Percentiles rank a stretch among this genome's conserved stretches.
phyloP scores from a whole-genome alignment of 2,329 filamentous ascomycete species.

The Alternaria panax region DNA sequence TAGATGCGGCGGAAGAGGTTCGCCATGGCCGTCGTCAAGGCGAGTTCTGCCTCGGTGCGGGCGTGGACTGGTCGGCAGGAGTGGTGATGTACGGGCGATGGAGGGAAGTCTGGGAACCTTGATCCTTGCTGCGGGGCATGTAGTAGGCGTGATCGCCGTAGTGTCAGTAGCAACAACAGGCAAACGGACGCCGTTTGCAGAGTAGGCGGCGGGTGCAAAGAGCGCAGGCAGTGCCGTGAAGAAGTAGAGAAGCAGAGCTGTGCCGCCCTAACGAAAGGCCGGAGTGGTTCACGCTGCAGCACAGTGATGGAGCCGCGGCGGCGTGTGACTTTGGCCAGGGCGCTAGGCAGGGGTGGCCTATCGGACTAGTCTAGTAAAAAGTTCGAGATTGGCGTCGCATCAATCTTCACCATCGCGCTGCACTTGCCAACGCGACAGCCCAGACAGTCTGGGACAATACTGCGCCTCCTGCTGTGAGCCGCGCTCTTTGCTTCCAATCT shows the following conservation, averaged over 20 bases:
- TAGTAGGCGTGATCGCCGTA: conserved; percentile 40
- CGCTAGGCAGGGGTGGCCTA: conserved; percentile 25
- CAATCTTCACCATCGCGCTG: conserved; percentile 8
- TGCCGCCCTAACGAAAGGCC: conserved; percentile 39
- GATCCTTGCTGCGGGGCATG: conserved; percentile 48
- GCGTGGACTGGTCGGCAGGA: conserved; percentile 31
- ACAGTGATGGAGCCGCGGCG: conserved; percentile 29
- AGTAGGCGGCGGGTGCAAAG: conserved; percentile 31
- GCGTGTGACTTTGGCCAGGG: conserved; percentile 25
- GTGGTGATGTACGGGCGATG: conserved; percentile 39
- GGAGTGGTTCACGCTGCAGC: conserved; percentile 29
- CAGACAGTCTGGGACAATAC: not conserved
- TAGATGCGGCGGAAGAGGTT: conserved; percentile 93
- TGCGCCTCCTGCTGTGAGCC: conserved; percentile 6
- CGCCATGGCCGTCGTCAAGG: conserved; percentile 67
- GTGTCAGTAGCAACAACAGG: conserved; percentile 31
- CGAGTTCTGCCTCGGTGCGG: conserved; percentile 46
- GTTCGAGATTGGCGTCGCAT: conserved; percentile 16
- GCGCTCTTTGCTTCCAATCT: conserved; percentile 1
- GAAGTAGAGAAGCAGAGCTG: conserved; percentile 32
- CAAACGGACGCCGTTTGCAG: conserved; percentile 29
- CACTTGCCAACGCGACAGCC: conserved; percentile 8
- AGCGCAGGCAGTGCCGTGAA: conserved; percentile 21
- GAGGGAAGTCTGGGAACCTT: conserved; percentile 42
- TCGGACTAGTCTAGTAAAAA: conserved; percentile 21